phyloP scores from a whole-genome alignment of 768 basidiomycete genomes.

The Mrakia frigida region DNA sequence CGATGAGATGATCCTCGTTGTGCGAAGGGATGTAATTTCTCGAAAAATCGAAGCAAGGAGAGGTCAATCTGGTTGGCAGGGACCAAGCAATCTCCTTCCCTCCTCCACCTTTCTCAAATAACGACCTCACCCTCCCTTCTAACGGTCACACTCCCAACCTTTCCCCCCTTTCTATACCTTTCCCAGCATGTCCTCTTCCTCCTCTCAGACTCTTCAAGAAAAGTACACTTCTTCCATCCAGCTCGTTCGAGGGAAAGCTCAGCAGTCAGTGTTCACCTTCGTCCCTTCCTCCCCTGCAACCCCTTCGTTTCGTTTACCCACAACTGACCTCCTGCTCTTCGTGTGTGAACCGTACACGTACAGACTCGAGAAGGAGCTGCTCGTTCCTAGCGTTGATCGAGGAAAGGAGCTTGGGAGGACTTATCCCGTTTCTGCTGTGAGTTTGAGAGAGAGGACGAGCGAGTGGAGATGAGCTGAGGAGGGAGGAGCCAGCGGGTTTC shows the following conservation, averaged over 20 bases:
- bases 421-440: conserved; percentile 2
- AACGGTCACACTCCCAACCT: not conserved
- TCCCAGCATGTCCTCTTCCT: not conserved
- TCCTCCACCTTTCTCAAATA: not conserved
- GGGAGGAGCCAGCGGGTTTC: not conserved
- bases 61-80: no score
- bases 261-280: not conserved
- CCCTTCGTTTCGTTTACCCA: not conserved
- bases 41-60: no score
- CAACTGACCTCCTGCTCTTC: not conserved
- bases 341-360: not conserved
- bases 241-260: conserved; percentile 3
- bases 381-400: not conserved
- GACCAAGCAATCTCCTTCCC: not conserved
- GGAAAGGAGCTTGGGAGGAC: conserved; percentile 10
- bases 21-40: no score
- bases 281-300: not conserved
- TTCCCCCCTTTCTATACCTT: not conserved
- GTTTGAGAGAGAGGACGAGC: not conserved
- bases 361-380: not conserved
- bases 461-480: not conserved
- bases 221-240: not conserved
- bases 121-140: not conserved
- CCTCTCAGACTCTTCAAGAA: not conserved
- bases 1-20: no score